phyloP scores from a whole-genome alignment of 495 filamentous ascomycete genomes.

The Cercophora newfieldiana region DNA sequence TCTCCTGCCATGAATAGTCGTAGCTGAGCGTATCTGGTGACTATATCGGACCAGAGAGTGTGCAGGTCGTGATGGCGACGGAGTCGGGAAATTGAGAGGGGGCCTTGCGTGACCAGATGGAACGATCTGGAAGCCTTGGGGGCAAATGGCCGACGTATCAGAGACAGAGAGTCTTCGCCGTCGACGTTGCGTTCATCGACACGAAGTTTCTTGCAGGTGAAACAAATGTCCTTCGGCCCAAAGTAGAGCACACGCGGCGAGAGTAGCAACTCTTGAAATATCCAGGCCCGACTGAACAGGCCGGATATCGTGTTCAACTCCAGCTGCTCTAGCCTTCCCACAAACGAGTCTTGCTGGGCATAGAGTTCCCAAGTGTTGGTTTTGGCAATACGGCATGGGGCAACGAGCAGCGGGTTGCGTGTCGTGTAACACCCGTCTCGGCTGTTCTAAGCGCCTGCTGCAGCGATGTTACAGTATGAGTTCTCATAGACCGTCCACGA shows the following conservation, averaged over 20 bases:
- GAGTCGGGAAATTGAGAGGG: too few species aligned
- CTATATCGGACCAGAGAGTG: too few species aligned
- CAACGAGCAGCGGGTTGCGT: neutral
- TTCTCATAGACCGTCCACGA: too few species aligned
- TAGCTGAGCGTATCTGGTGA: neutral
- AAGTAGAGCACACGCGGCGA: slow-evolving; percentile 1
- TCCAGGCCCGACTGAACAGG: neutral
- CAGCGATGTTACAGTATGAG: neutral
- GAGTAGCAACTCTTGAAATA: neutral
- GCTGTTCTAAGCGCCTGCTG: neutral
- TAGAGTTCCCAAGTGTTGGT: neutral
- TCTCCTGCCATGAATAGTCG: neutral
- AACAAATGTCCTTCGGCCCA: neutral
- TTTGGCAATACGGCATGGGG: neutral
- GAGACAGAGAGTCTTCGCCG: neutral
- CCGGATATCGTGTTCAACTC: neutral
- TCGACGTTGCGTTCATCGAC: neutral
- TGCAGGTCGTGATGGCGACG: too few species aligned
- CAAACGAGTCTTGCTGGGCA: too few species aligned
- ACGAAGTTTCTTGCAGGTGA: neutral
- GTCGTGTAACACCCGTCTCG: neutral
- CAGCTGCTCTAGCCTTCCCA: neutral
- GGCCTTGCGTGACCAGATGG: too few species aligned
- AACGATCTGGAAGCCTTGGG: too few species aligned
- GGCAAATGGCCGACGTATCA: too few species aligned